Conservation (phyloP, 352 stramenopile species). For the Globisporangium polare region DNA sequence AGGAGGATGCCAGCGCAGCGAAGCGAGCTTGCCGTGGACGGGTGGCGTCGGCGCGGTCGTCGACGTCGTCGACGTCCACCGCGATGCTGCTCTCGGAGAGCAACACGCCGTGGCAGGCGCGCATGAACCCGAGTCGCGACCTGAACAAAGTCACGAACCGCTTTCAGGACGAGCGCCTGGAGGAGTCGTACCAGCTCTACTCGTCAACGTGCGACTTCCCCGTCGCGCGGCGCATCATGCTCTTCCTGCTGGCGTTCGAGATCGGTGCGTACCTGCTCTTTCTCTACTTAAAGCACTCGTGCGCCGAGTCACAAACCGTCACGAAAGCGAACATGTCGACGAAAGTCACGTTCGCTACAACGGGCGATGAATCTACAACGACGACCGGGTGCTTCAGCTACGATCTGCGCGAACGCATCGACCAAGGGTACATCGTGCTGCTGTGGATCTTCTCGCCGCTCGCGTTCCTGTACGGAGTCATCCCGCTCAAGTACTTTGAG, state of each 20-base stretch:
- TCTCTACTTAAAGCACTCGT: slow-evolving; percentile 34
- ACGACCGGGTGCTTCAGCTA: slow-evolving; percentile 28
- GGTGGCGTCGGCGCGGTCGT: slow-evolving; percentile 1
- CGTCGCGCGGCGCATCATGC: slow-evolving; percentile 48
- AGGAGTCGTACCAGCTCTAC: slow-evolving; percentile 80
- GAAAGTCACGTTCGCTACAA: slow-evolving; percentile 3
- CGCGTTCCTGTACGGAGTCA: slow-evolving; percentile 49
- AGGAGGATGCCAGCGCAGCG: background rate
- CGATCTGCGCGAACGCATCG: slow-evolving; percentile 21
- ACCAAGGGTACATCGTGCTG: slow-evolving; percentile 29
- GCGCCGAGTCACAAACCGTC: slow-evolving; percentile 13
- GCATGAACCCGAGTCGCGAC: slow-evolving; percentile 51
- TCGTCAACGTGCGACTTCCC: slow-evolving; percentile 69
- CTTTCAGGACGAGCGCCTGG: slow-evolving; percentile 63
- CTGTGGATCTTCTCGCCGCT: slow-evolving; percentile 66
- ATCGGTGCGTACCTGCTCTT: slow-evolving; percentile 54
- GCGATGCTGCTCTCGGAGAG: slow-evolving; percentile 11
- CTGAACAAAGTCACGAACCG: slow-evolving; percentile 58
- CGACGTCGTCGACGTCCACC: slow-evolving; percentile 8
- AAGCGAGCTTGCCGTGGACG: slow-evolving; percentile 3
- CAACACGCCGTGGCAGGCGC: slow-evolving; percentile 19
- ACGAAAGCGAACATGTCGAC: background rate
- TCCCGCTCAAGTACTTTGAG: slow-evolving; percentile 70
- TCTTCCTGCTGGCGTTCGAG: slow-evolving; percentile 59
- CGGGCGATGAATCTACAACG: background rate